Base-by-base conservation (phyloP, 768 basidiomycete genomes). In the Russula virescens region DNA sequence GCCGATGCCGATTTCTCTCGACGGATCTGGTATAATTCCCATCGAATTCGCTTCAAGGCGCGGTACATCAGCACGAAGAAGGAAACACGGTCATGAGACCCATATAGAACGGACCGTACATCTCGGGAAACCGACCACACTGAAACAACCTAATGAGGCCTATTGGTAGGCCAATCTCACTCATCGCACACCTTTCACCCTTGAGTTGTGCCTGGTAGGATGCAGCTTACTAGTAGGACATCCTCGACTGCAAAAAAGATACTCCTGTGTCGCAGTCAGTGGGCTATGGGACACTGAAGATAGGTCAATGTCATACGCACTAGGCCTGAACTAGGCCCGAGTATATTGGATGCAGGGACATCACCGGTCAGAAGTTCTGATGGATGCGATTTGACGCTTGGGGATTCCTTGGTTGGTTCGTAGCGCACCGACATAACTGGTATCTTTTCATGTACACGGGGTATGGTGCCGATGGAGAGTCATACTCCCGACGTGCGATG, bases 21-120 rank as follows among this genome's bases (percentile, higher is more conserved):
- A 58, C 62, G 35, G 46, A 63, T 63, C 51, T 14, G 62, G 62
- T 53, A 53, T 63, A 53, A 63, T 63, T 63, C 55, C 55, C 31
- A 52, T 14, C 35, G 34, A 38, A 35, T 56, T 56, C 42, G 61
- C 26, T 42, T 58, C n/a, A 59, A 3, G 21, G 28, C 26, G 59
- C 8, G 47, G 50, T 28, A 47, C 13, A 55, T 8, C 19, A 25
- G 43, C 46, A 28, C 58, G 35, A 50, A 64, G 47, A 55, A 42
- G 58, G 63, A 26, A 60, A 26, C 28, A n/a, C 16, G 50, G 62
- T 63, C 62, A 53, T 48, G 13, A 8, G 31, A 51, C 25, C 50
- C 51, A 58, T 40, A 40, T 48, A 19, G 31, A 31, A 8, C 31
- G 31, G 31, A 3, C 31, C 31, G 55, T 52, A 34, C 50, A 38